Percentiles rank a stretch among this genome's conserved stretches.
Evolutionary conservation across 1,284 basidiomycete species (phyloP).

Genomic region (Moesziomyces sp.): DNA sequence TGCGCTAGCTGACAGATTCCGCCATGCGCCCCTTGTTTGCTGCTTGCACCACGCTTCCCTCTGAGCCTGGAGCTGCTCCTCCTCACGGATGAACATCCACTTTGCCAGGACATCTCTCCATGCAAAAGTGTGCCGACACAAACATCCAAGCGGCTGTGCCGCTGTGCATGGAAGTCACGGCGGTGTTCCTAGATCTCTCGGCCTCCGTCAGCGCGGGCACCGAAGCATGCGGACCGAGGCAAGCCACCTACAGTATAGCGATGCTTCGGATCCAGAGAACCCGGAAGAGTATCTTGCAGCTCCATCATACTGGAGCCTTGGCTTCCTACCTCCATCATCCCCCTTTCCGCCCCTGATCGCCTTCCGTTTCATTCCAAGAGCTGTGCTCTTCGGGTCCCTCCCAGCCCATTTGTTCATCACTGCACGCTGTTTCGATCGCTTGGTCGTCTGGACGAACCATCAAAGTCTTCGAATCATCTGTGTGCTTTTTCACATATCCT

Average conservation of each 20-base stretch:
- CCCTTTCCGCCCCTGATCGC: slow-evolving; percentile 3
- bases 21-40: slow-evolving; percentile 4
- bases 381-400: slow-evolving; percentile 35
- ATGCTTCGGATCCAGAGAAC: slow-evolving; percentile 4
- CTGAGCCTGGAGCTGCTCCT: not conserved
- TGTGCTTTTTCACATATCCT: slow-evolving; percentile 1
- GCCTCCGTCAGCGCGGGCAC: not conserved
- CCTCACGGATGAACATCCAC: slow-evolving; percentile 14
- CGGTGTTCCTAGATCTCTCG: slow-evolving; percentile 12
- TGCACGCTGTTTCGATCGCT: slow-evolving; percentile 20
- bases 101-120: not conserved
- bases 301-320: slow-evolving; percentile 3
- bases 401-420: slow-evolving; percentile 1
- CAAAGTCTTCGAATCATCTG: slow-evolving; percentile 10
- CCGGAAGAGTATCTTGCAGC: not conserved
- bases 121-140: not conserved
- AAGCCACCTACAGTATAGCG: not conserved
- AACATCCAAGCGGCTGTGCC: slow-evolving; percentile 2
- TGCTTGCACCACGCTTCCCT: not conserved
- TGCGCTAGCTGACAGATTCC: slow-evolving; percentile 29
- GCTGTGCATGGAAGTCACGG: slow-evolving; percentile 19
- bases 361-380: slow-evolving; percentile 36
- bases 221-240: not conserved
- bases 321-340: slow-evolving; percentile 27
- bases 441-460: slow-evolving; percentile 32